Evolutionary conservation across 441 rosid genomes (phyloP).

Genomic region (Gossypium schwendimanii): DNA sequence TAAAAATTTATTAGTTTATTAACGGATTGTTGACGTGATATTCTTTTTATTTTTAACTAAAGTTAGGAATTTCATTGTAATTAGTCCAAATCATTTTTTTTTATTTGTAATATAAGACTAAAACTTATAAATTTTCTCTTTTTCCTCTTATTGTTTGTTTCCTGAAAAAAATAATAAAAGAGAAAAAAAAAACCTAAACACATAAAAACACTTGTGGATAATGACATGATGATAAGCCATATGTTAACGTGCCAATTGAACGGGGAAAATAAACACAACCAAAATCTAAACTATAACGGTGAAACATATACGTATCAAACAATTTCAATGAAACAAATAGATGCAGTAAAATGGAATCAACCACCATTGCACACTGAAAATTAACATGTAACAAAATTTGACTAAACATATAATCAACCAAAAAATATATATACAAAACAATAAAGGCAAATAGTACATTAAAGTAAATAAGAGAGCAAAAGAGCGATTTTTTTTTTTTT

Average conservation of each 20-base stretch:
- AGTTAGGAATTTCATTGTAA: too few relatives aligned
- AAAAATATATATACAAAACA: too few relatives aligned
- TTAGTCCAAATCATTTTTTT: too few relatives aligned
- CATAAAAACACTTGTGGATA: neutral
- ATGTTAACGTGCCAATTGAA: neutral
- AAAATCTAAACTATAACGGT: neutral
- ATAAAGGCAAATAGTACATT: neutral
- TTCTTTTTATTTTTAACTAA: too few relatives aligned
- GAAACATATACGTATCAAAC: neutral
- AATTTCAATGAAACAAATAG: neutral
- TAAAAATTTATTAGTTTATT: too few relatives aligned
- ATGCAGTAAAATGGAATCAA: neutral
- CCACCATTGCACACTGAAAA: neutral
- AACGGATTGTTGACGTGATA: too few relatives aligned
- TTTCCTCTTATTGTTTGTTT: too few relatives aligned
- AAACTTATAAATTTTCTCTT: too few relatives aligned
- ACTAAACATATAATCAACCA: neutral
- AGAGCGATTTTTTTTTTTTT: too few relatives aligned
- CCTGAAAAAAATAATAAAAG: too few relatives aligned
- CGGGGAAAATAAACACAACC: neutral
- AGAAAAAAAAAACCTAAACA: too few relatives aligned
- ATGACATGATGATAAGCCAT: neutral
- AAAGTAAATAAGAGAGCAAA: neutral
- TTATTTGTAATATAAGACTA: too few relatives aligned
- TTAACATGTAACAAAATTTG: neutral